Evolutionary conservation across 345 rosid species (phyloP), one percentile per base, ranked within the genome.

Genomic region (Salix udensis): DNA sequence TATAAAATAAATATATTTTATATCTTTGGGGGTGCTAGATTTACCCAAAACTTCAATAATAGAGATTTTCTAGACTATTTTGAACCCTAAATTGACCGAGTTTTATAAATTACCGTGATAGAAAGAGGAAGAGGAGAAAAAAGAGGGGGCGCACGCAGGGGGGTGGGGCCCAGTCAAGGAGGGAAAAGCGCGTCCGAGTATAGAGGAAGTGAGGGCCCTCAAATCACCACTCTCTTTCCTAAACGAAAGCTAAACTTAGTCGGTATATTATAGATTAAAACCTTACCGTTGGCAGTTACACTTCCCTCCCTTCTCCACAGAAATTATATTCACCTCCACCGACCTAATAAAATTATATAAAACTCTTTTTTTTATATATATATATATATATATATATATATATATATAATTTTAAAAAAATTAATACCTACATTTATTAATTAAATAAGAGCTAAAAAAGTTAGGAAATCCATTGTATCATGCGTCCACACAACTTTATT

Each of bases 131-230:
- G 1, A 0, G 36, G 37, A 48, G 60, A 18, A 7, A 28, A 44
- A 13, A 67, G 46, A 62, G 31, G 55, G 55, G 39, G 61, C 4
- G 65, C 64, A 10, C 44, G 40, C 18, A 18, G 42, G 44, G 5
- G 40, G 14, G 26, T 68, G 74, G 77, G 78, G 48, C 21, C 73
- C 40, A 11, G 70, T 78, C 72, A 73, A 71, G n/a, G 60, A 44
- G 46, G 11, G 7, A 58, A 83, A 79, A 83, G 78, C 82, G 81
- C 80, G 87, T 82, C 84, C 87, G 83, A 71, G 6, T 58, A 62
- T 77, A 79, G 6, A 80, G 88, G 85, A 75, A 77, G 79, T 83
- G 85, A 83, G 86, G 82, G 28, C 58, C 85, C 76, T 65, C 78
- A 44, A 10, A n/a, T 42, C 76, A 21, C 85, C 85, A 71, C 78